Evolutionary conservation across 2,329 filamentous ascomycete genomes (phyloP).

Genomic region (Botrytis tulipae): DNA sequence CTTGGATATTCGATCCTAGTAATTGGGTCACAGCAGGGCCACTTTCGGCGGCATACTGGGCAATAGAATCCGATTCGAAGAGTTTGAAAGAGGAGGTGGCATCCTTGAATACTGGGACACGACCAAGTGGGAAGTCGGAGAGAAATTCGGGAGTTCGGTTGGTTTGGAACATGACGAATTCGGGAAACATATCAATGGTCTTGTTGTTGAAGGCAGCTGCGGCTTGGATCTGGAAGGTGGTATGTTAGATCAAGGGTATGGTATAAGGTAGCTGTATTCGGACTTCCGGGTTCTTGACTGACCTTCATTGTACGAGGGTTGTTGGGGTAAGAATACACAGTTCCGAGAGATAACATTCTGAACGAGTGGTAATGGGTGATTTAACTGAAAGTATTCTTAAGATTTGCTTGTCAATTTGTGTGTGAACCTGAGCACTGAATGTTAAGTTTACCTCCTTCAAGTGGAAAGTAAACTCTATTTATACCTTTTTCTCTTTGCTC

Average conservation of each 20-base stretch:
- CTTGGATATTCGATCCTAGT: background rate
- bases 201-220: background rate
- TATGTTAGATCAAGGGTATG: background rate
- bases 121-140: background rate
- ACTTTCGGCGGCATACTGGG: background rate
- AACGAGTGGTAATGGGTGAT: background rate
- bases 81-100: background rate
- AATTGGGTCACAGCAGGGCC: background rate
- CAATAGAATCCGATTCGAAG: background rate
- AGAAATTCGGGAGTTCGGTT: background rate
- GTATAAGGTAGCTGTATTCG: background rate
- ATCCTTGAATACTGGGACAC: background rate
- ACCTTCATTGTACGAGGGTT: background rate
- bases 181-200: background rate
- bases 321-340: background rate
- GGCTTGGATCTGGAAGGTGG: background rate
- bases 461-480: background rate
- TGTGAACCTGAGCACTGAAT: background rate
- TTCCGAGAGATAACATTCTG: background rate
- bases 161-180: background rate
- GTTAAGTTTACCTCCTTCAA: background rate
- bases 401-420: background rate
- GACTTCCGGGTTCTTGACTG: background rate
- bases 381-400: background rate
- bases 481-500: background rate